Percentiles rank a stretch among this genome's conserved stretches.
phyloP scores from a whole-genome alignment of 2,329 filamentous ascomycete species.

The Clonostachys sp. region DNA sequence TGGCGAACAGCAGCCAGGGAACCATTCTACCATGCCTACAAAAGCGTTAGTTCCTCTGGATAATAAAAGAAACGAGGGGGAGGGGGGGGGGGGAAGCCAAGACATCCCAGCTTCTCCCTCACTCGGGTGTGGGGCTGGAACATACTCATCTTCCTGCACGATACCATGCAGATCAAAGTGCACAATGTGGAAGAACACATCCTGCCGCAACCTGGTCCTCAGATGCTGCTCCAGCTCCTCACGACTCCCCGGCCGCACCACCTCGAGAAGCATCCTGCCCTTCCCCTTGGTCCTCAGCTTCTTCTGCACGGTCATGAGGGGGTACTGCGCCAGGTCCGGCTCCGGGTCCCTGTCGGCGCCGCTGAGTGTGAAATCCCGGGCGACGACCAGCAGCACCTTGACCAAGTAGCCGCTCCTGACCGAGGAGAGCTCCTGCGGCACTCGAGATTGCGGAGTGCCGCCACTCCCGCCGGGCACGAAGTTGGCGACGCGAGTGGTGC shows the following conservation, averaged over 20 bases:
- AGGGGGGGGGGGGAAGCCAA: too few relatives aligned
- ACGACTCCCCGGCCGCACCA: slow-evolving; percentile 14
- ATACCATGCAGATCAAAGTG: slow-evolving; percentile 20
- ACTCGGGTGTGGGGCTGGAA: background rate
- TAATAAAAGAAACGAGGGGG: too few relatives aligned
- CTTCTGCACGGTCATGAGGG: slow-evolving; percentile 18
- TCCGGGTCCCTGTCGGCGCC: slow-evolving; percentile 17
- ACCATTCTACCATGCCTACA: slow-evolving; percentile 9
- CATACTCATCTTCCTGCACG: slow-evolving; percentile 15
- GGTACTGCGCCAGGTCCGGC: slow-evolving; percentile 19
- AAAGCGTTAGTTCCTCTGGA: background rate
- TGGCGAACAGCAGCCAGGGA: slow-evolving; percentile 18
- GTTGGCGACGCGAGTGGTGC: slow-evolving; percentile 15
- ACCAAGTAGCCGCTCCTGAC: slow-evolving; percentile 10
- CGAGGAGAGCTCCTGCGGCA: slow-evolving; percentile 8
- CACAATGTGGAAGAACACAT: slow-evolving; percentile 15
- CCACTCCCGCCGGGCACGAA: slow-evolving; percentile 6
- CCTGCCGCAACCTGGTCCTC: slow-evolving; percentile 9
- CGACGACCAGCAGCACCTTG: slow-evolving; percentile 17
- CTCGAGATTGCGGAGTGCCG: background rate
- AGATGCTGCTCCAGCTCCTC: slow-evolving; percentile 16
- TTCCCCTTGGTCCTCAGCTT: slow-evolving; percentile 7
- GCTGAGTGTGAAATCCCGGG: slow-evolving; percentile 14
- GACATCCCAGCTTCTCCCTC: too few relatives aligned
- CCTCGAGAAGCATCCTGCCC: slow-evolving; percentile 13